Evolutionary conservation across 805 yeast species (phyloP).

Genomic region (Metschnikowia vanudenii): DNA sequence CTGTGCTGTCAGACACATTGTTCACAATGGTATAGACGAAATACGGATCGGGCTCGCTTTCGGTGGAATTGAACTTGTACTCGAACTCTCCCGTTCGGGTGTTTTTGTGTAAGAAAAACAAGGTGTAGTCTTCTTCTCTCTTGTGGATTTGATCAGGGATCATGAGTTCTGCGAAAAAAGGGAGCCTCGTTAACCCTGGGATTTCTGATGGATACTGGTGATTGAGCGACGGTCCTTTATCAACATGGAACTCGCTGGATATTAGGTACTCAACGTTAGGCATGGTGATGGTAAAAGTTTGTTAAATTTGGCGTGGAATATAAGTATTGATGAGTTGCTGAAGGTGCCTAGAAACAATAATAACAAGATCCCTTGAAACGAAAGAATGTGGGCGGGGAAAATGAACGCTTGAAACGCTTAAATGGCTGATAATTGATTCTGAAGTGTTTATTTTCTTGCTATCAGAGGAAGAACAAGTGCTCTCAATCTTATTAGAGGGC

Average conservation of each 20-base stretch:
- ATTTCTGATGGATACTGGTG: constrained; percentile 55
- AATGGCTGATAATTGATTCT: neutral
- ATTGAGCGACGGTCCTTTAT: constrained; percentile 64
- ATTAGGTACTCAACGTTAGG: constrained; percentile 55
- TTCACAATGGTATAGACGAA: constrained; percentile 56
- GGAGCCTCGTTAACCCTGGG: constrained; percentile 37
- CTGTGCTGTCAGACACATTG: constrained; percentile 44
- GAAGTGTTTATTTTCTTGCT: neutral
- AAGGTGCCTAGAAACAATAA: neutral
- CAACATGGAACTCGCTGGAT: constrained; percentile 78
- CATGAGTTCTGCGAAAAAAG: constrained; percentile 53
- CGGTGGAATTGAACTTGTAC: constrained; percentile 30
- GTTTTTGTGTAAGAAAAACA: constrained; percentile 51
- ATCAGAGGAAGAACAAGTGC: neutral
- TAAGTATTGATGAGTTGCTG: neutral
- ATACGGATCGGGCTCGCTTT: constrained; percentile 42
- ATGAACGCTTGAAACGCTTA: too few relatives aligned
- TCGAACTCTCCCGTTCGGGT: constrained; percentile 39
- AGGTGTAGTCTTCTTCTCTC: constrained; percentile 56
- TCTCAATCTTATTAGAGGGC: neutral
- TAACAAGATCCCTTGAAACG: neutral
- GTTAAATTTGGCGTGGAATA: neutral
- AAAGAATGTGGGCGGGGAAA: too few relatives aligned
- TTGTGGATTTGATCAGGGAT: constrained; percentile 61
- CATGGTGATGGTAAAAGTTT: constrained; percentile 7